phyloP scores from a whole-genome alignment of 116 monocot genomes.

The Papilionanthe hybrid region DNA sequence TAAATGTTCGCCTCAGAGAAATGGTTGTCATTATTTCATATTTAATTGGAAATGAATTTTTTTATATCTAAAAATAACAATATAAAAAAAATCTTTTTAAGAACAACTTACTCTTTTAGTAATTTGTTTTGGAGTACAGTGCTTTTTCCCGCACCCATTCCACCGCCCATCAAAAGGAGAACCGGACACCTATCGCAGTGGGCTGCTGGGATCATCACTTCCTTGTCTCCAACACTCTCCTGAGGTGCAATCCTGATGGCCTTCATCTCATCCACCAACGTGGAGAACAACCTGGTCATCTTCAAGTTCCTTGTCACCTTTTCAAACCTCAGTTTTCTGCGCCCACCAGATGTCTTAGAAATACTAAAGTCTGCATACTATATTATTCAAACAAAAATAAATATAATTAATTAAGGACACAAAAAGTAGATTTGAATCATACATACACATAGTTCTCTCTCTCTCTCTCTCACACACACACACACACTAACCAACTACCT shows the following conservation, averaged over 20 bases:
- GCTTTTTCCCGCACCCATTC: constrained; percentile 97
- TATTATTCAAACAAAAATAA: neutral
- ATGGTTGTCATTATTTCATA: too few species aligned
- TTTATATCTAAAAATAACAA: too few species aligned
- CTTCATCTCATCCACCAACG: constrained; percentile 91
- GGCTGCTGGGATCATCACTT: constrained; percentile 80
- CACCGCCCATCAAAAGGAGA: constrained; percentile 91
- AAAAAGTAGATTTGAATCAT: too few species aligned
- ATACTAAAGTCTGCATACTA: neutral
- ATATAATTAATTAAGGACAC: too few species aligned
- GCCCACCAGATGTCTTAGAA: neutral
- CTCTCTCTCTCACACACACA: too few species aligned
- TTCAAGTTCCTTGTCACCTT: constrained; percentile 71
- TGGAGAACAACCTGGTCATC: constrained; percentile 74
- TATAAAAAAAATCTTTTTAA: too few species aligned
- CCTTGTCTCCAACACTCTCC: constrained; percentile 30
- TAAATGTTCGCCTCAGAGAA: too few species aligned
- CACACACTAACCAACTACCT: too few species aligned
- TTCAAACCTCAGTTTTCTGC: constrained; percentile 80
- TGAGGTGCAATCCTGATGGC: constrained; percentile 55
- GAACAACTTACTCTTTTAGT: constrained; percentile 42
- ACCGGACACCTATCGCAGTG: constrained; percentile 78
- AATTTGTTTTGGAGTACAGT: constrained; percentile 81
- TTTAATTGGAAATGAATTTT: too few species aligned
- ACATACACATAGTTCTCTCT: too few species aligned